Evolutionary conservation across 306 rosid genomes (phyloP), one percentile per base, ranked within the genome.

Genomic region (Castanospermum australe): DNA sequence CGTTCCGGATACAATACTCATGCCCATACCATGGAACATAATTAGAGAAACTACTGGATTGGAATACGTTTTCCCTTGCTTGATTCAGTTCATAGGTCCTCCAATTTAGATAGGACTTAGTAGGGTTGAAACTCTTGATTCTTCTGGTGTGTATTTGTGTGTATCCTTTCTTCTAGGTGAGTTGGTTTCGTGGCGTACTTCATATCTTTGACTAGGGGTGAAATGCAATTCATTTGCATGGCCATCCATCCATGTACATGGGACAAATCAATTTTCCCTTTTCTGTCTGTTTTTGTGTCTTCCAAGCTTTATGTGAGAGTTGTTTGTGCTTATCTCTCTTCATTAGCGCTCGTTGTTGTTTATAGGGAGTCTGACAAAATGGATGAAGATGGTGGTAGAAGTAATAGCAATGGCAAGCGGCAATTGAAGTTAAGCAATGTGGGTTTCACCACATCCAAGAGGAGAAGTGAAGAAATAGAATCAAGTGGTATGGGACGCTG

Each of bases 401-500:
- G 18, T 41, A 70, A 47, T 70, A 76, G 66, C 47, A 65, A 61
- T 73, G 91, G 92, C 28, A 92, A 92, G 87, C 84, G 90, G 67
- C 98, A 94, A 78, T 21, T 87, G 81, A 94, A 87, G 79, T 72
- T 94, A 77, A 89, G 94, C 75, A 87, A 84, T 65, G 87, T 89
- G 66, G 97, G 98, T 67, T 85, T 92, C 78, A 86, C 88, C 51
- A 25, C 89, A 80, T 78, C 97, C 82, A 94, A 94, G 85, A 87
- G 68, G 82, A 92, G 86, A 89, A 92, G 88, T 77, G 97, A 92
- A 86, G 98, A 94, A 83, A 85, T 86, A 71, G 95, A 89, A 91
- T 94, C 97, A 80, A 92, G 88, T 83, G 92, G 92, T 72, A 94
- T 88, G 80, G 95, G 98, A 13, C 94, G 93, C 59, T 78, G 88